Evolutionary conservation across 257 asterid species (phyloP).

Genomic region (Nicotiana tabacum): DNA sequence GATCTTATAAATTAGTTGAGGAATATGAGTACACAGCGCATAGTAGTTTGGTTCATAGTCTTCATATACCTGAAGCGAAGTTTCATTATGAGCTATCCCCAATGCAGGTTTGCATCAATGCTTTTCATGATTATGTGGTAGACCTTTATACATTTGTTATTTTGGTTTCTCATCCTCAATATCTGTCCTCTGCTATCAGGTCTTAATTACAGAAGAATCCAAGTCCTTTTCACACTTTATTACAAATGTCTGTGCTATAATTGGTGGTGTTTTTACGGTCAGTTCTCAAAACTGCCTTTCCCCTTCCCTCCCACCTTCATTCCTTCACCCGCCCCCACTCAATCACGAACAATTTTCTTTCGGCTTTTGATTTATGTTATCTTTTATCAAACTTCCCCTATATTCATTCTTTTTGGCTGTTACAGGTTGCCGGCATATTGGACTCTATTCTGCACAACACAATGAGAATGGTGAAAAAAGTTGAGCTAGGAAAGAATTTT

Average conservation of each 20-base stretch:
- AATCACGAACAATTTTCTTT: not conserved
- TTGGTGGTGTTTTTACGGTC: conserved; percentile 95
- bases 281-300: conserved; percentile 17
- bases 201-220: conserved; percentile 61
- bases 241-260: conserved; percentile 79
- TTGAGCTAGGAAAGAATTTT: conserved; percentile 79
- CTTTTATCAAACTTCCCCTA: not conserved
- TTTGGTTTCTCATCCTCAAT: conserved; percentile 6
- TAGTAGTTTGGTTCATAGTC: conserved; percentile 81
- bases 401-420: conserved; percentile 8
- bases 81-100: conserved; percentile 89
- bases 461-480: conserved; percentile 60
- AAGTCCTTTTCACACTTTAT: conserved; percentile 81
- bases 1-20: conserved; percentile 74
- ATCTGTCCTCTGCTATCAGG: conserved; percentile 31
- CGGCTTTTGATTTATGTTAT: not conserved
- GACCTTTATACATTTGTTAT: not conserved
- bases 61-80: conserved; percentile 71
- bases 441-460: conserved; percentile 74
- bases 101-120: conserved; percentile 63
- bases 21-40: conserved; percentile 95
- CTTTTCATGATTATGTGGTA: not conserved
- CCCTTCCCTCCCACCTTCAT: not conserved
- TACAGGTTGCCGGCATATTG: conserved; percentile 94
- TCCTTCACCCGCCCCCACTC: not conserved